These are phyloP conservation scores for Helianthus annuus DNA, from an alignment of 129 eudicot species.

Conservation along the genomic window DNA sequence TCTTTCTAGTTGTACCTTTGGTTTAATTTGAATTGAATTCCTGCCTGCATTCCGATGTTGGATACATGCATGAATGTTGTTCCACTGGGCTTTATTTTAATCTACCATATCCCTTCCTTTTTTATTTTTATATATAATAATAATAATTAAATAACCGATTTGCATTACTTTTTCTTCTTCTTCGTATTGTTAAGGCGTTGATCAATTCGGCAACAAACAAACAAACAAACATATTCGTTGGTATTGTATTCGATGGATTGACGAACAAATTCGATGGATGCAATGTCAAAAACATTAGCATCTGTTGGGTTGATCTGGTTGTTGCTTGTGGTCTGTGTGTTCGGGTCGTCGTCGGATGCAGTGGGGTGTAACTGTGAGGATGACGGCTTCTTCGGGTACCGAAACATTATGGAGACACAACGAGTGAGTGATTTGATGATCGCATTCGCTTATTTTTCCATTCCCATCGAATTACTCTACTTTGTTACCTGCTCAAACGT, in stretches of 20 bases:
- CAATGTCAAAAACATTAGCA: constrained; percentile 62
- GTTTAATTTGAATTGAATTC: too few species aligned
- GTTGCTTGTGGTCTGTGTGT: constrained; percentile 25
- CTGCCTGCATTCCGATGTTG: constrained; percentile 2
- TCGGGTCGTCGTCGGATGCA: constrained; percentile 25
- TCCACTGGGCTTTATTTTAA: constrained; percentile 18
- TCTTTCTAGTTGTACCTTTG: too few species aligned
- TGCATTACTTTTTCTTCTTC: not conserved
- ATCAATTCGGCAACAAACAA: constrained; percentile 12
- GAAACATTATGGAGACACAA: constrained; percentile 55
- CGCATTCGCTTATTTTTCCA: constrained; percentile 82
- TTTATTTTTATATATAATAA: not conserved
- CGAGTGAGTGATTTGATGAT: constrained; percentile 72
- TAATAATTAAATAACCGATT: not conserved
- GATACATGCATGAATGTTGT: constrained; percentile 32
- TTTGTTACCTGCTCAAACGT: constrained; percentile 75
- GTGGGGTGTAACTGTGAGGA: constrained; percentile 59
- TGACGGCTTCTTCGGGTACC: constrained; percentile 62
- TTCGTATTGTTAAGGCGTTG: not conserved
- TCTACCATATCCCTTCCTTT: not conserved
- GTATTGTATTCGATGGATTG: constrained; percentile 38
- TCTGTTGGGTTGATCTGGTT: constrained; percentile 34
- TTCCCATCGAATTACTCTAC: constrained; percentile 75
- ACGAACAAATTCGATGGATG: constrained; percentile 34
- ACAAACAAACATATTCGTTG: not conserved